Conservation (phyloP, 148 eudicot species). For the Dianthus caryophyllus region DNA sequence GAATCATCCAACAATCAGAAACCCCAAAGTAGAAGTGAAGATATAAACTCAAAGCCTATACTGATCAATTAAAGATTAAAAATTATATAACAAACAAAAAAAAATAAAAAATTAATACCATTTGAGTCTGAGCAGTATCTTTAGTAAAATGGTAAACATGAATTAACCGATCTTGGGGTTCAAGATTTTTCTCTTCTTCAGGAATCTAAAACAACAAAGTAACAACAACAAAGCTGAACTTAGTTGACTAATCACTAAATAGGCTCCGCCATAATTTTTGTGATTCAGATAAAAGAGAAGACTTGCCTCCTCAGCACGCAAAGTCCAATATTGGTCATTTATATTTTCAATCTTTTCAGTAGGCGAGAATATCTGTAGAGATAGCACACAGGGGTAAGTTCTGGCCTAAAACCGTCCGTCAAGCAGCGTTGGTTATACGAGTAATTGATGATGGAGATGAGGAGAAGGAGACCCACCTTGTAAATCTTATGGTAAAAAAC, state of each 20-base stretch:
- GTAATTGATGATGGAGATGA: background rate
- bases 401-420: background rate
- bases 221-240: background rate
- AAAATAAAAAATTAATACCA: slow-evolving; percentile 30
- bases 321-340: slow-evolving; percentile 75
- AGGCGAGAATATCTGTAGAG: slow-evolving; percentile 62
- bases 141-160: slow-evolving; percentile 95
- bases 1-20: background rate
- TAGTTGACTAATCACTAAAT: background rate
- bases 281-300: slow-evolving; percentile 5
- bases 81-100: too few relatives aligned
- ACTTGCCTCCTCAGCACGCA: slow-evolving; percentile 85
- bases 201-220: slow-evolving; percentile 57
- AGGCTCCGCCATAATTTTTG: background rate
- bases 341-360: slow-evolving; percentile 71
- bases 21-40: background rate
- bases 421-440: background rate
- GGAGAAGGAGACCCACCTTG: slow-evolving; percentile 52
- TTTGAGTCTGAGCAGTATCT: slow-evolving; percentile 79
- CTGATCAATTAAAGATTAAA: background rate
- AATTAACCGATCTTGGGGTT: slow-evolving; percentile 75
- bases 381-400: slow-evolving; percentile 6
- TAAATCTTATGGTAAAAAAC: slow-evolving; percentile 92
- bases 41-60: background rate
- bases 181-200: slow-evolving; percentile 89